These are phyloP conservation scores for Drosera spatulata DNA, from an alignment of 179 eudicot genomes.

Conservation along the genomic window DNA sequence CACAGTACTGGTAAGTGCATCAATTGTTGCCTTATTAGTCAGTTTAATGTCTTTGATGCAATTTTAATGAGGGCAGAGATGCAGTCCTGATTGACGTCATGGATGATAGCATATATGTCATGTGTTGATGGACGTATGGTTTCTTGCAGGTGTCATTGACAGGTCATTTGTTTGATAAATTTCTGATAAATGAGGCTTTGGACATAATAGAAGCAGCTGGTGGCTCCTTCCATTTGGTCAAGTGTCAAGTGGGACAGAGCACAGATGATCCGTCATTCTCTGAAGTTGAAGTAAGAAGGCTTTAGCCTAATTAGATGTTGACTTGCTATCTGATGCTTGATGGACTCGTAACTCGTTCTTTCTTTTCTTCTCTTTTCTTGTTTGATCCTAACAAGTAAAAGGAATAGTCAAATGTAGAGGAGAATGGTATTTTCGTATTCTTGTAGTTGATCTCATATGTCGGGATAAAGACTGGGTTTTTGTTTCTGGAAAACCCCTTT, in stretches of 20 bases:
- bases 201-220: constrained; percentile 96
- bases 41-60: background rate
- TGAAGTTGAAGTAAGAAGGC: constrained; percentile 72
- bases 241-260: constrained; percentile 91
- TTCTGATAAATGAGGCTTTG: constrained; percentile 88
- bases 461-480: no score
- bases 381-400: no score
- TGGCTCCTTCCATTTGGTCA: constrained; percentile 78
- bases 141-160: constrained; percentile 87
- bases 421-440: no score
- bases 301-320: background rate
- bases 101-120: no score
- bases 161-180: constrained; percentile 92
- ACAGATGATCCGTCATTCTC: constrained; percentile 67
- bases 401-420: no score
- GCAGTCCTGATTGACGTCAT: constrained; percentile 1
- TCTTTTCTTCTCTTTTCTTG: no score
- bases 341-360: no score
- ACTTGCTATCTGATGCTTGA: background rate
- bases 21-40: background rate
- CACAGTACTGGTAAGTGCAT: constrained; percentile 43
- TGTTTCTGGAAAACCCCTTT: no score
- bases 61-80: background rate
- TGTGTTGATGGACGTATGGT: no score
- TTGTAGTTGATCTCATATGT: no score